These are phyloP conservation scores for Filobasidium floriforme DNA, from an alignment of 768 basidiomycete genomes.

Conservation along the genomic window DNA sequence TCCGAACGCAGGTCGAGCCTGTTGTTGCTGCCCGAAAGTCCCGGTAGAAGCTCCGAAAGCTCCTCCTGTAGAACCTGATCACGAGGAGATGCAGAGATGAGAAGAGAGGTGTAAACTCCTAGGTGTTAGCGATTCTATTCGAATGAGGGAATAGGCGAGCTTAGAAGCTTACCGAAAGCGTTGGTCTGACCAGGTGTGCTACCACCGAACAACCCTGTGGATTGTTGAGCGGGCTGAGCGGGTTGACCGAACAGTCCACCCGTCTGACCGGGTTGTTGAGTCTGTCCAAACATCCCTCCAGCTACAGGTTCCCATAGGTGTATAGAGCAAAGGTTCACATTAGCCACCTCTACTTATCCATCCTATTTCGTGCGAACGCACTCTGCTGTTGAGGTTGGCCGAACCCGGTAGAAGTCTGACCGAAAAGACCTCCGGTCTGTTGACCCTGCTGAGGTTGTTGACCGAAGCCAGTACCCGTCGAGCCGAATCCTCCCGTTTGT, in stretches of 20 bases:
- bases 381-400: slow-evolving; percentile 29
- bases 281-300: slow-evolving; percentile 19
- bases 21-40: slow-evolving; percentile 7
- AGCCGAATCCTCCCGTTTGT: slow-evolving; percentile 6
- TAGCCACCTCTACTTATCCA: not conserved
- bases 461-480: slow-evolving; percentile 46
- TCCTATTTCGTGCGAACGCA: not conserved
- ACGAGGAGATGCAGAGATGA: no score
- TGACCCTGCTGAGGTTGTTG: slow-evolving; percentile 22
- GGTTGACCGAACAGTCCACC: slow-evolving; percentile 38
- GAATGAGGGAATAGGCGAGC: no score
- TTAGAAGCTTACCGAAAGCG: not conserved
- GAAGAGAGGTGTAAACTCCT: not conserved
- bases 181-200: slow-evolving; percentile 6
- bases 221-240: slow-evolving; percentile 21
- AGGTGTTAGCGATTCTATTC: not conserved
- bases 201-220: slow-evolving; percentile 14
- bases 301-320: slow-evolving; percentile 10
- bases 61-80: slow-evolving; percentile 11
- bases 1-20: slow-evolving; percentile 22
- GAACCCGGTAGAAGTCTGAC: slow-evolving; percentile 22
- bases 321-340: no score
- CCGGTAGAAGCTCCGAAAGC: slow-evolving; percentile 14
- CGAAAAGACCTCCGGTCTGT: slow-evolving; percentile 35
- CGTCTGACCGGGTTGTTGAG: slow-evolving; percentile 1